Conservation (phyloP, 306 rosid genomes). For the Acacia acuminata region DNA sequence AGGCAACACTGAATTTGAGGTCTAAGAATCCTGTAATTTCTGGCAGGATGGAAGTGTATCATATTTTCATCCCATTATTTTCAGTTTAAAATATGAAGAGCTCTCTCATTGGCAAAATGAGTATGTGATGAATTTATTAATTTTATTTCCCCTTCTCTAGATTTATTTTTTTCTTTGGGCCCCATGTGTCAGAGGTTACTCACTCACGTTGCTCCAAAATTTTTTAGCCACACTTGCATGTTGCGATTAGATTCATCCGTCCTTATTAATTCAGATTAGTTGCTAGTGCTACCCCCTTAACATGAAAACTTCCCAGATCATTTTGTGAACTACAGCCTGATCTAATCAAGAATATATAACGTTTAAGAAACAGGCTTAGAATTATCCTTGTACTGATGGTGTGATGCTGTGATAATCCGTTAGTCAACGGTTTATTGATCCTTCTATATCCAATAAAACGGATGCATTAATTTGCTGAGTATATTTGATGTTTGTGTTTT, state of each 20-base stretch:
- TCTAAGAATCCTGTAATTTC: background rate
- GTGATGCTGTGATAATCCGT: conserved; percentile 4
- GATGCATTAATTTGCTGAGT: conserved; percentile 20
- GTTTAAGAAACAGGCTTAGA: conserved; percentile 4
- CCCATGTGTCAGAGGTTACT: background rate
- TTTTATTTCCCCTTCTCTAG: background rate
- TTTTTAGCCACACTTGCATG: background rate
- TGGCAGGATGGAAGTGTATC: background rate
- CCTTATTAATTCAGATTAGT: conserved; percentile 2
- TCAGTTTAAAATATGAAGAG: background rate
- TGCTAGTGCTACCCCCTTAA: background rate
- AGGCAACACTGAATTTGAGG: background rate
- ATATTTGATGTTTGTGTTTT: conserved; percentile 31
- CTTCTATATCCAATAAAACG: conserved; percentile 8
- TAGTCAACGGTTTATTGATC: background rate
- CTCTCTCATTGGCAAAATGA: background rate
- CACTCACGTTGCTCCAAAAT: background rate
- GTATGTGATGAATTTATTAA: background rate
- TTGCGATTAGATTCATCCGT: background rate
- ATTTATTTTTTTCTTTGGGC: background rate
- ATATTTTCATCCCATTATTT: background rate
- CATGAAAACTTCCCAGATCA: conserved; percentile 2
- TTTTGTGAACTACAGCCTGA: conserved; percentile 10
- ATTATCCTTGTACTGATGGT: conserved; percentile 4
- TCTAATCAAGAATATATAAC: background rate